Conservation (phyloP, 2,329 filamentous ascomycete genomes). For the Epichloe scottii region DNA sequence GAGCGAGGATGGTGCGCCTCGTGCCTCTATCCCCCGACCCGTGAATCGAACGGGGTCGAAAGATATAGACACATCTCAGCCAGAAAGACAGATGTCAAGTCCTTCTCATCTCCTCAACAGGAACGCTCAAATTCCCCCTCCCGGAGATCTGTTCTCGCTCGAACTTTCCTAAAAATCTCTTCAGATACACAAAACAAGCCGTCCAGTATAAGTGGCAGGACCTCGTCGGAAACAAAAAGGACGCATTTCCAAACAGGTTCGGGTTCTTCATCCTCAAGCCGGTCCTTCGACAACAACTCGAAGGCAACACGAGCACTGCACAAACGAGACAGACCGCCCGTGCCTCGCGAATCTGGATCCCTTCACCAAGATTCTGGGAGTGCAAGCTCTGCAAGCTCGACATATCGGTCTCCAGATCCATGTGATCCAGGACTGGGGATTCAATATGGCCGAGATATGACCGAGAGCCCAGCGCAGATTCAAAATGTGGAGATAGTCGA, state of each 20-base stretch:
- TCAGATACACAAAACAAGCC: conserved; percentile 28
- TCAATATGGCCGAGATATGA: conserved; percentile 29
- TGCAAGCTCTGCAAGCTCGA: conserved; percentile 25
- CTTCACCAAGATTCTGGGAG: conserved; percentile 23
- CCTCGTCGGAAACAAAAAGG: conserved; percentile 19
- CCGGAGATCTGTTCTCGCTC: conserved; percentile 15
- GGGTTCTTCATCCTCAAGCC: conserved; percentile 21
- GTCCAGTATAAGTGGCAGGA: conserved; percentile 24
- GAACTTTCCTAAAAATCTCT: conserved; percentile 10
- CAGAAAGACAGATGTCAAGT: conserved; percentile 8
- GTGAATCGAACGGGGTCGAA: conserved; percentile 12
- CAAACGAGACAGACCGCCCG: background rate
- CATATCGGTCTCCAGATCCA: conserved; percentile 23
- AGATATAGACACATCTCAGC: conserved; percentile 9
- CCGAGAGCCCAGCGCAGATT: conserved; percentile 32
- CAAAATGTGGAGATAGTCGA: conserved; percentile 30
- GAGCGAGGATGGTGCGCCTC: conserved; percentile 11
- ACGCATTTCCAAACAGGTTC: conserved; percentile 20
- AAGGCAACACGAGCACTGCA: background rate
- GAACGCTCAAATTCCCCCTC: conserved; percentile 12
- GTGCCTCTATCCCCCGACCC: conserved; percentile 13
- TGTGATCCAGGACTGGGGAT: conserved; percentile 21
- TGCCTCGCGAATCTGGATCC: conserved; percentile 27
- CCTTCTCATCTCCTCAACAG: conserved; percentile 11
- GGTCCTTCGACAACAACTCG: conserved; percentile 27